A percentile compares a stretch with the other conserved stretches of the same genome.
These are phyloP conservation scores for Arthrobotrys entomopaga DNA, from an alignment of 2,329 filamentous ascomycete genomes.

Conservation along the genomic window DNA sequence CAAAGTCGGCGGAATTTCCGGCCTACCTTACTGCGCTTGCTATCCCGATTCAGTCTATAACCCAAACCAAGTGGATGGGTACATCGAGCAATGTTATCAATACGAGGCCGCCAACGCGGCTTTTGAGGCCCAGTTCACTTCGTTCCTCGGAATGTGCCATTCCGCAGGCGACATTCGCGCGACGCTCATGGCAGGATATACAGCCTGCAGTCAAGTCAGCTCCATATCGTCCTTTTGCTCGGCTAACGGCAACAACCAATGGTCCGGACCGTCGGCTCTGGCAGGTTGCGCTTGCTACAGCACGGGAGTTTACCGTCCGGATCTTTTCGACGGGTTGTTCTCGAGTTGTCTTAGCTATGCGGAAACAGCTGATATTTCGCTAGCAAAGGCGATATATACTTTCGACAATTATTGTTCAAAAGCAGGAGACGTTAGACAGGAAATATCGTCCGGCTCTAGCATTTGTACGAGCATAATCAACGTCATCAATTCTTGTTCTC, in stretches of 20 bases:
- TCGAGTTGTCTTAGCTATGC: slow-evolving; percentile 43
- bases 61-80: slow-evolving; percentile 40
- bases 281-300: slow-evolving; percentile 47
- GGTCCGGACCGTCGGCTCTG: slow-evolving; percentile 17
- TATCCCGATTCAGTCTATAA: slow-evolving; percentile 34
- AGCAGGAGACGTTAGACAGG: slow-evolving; percentile 35
- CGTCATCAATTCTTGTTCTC: slow-evolving; percentile 38
- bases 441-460: slow-evolving; percentile 23
- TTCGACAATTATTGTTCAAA: slow-evolving; percentile 37
- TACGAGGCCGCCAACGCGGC: slow-evolving; percentile 30
- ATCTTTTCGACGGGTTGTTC: slow-evolving; percentile 38
- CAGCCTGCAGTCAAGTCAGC: slow-evolving; percentile 31
- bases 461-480: slow-evolving; percentile 27
- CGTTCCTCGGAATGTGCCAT: slow-evolving; percentile 38
- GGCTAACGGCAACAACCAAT: slow-evolving; percentile 21
- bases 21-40: slow-evolving; percentile 43
- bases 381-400: slow-evolving; percentile 23
- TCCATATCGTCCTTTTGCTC: slow-evolving; percentile 27
- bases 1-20: slow-evolving; percentile 40
- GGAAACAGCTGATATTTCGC: slow-evolving; percentile 30
- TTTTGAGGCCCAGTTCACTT: slow-evolving; percentile 39
- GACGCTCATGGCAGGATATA: slow-evolving; percentile 21
- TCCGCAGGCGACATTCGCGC: slow-evolving; percentile 48
- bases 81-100: slow-evolving; percentile 52
- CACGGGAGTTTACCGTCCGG: slow-evolving; percentile 21